phyloP scores from a whole-genome alignment of 2,329 filamentous ascomycete genomes.

The Aureobasidium sp. region DNA sequence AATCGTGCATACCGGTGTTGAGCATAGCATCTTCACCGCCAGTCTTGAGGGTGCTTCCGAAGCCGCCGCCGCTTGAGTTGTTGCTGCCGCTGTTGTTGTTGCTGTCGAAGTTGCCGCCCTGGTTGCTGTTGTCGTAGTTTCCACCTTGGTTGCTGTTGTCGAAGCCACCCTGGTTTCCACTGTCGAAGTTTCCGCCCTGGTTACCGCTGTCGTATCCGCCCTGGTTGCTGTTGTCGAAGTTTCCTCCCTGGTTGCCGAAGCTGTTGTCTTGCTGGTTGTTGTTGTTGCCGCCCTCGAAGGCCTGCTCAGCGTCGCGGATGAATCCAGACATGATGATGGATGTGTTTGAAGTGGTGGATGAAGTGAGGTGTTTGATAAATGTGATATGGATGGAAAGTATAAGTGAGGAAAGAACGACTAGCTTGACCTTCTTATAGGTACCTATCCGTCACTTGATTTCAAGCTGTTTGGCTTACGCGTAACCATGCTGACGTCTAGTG shows the following conservation, averaged over 20 bases:
- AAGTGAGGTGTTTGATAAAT: background rate
- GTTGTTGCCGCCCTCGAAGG: conserved; percentile 6
- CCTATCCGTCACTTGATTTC: background rate
- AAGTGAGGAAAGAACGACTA: background rate
- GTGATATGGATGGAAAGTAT: background rate
- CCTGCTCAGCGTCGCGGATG: conserved; percentile 10
- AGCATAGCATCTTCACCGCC: conserved; percentile 18
- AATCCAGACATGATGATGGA: conserved; percentile 10
- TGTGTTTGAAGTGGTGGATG: background rate
- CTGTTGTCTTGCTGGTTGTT: conserved; percentile 11
- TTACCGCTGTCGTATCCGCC: conserved; percentile 4
- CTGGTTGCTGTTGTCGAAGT: conserved; percentile 5
- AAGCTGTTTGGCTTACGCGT: background rate
- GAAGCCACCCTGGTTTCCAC: background rate
- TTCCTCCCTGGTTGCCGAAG: background rate
- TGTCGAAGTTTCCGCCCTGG: background rate
- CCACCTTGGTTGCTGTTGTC: background rate
- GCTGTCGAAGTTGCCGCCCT: background rate
- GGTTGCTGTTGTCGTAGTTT: background rate
- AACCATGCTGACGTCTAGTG: background rate
- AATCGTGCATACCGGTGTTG: conserved; percentile 17
- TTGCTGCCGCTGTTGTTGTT: background rate
- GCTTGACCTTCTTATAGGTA: background rate
- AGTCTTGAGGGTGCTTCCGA: conserved; percentile 15
- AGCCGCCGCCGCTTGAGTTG: conserved; percentile 15